phyloP scores from a whole-genome alignment of 805 yeast species.

The Saccharomyces jurei region DNA sequence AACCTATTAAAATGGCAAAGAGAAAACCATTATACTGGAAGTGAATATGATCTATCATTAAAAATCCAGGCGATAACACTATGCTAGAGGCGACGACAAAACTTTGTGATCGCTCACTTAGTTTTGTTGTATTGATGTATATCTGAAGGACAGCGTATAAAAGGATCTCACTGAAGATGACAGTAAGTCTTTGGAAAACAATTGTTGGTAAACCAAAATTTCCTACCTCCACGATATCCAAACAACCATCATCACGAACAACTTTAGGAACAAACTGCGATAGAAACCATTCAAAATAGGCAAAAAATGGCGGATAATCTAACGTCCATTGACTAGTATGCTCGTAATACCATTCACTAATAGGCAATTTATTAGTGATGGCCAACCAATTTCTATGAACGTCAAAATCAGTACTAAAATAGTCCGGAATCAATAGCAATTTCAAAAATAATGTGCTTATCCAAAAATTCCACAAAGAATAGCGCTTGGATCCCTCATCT shows the following conservation, averaged over 20 bases:
- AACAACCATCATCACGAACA: slow-evolving; percentile 68
- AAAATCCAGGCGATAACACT: slow-evolving; percentile 79
- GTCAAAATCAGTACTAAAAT: slow-evolving; percentile 92
- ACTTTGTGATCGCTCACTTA: slow-evolving; percentile 36
- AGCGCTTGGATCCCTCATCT: slow-evolving; percentile 17
- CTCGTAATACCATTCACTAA: slow-evolving; percentile 77
- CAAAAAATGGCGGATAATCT: slow-evolving; percentile 97
- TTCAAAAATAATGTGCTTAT: slow-evolving; percentile 54
- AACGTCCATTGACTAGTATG: slow-evolving; percentile 81
- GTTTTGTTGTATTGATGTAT: slow-evolving; percentile 46
- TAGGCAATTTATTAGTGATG: slow-evolving; percentile 67
- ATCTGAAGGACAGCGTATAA: slow-evolving; percentile 65
- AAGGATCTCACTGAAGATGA: slow-evolving; percentile 65
- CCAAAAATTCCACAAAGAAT: slow-evolving; percentile 59
- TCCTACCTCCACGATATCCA: slow-evolving; percentile 59
- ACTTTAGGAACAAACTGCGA: slow-evolving; percentile 59
- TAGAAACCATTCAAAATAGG: slow-evolving; percentile 82
- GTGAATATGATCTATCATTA: slow-evolving; percentile 90
- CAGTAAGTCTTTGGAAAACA: slow-evolving; percentile 74
- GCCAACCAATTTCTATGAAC: slow-evolving; percentile 98
- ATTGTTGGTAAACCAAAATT: slow-evolving; percentile 70
- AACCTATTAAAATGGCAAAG: slow-evolving; percentile 71
- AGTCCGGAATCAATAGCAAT: slow-evolving; percentile 62
- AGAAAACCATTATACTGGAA: slow-evolving; percentile 95
- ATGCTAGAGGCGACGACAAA: slow-evolving; percentile 77